Base-by-base conservation (phyloP, 2,329 filamentous ascomycete species). In the Fusarium longipes region DNA sequence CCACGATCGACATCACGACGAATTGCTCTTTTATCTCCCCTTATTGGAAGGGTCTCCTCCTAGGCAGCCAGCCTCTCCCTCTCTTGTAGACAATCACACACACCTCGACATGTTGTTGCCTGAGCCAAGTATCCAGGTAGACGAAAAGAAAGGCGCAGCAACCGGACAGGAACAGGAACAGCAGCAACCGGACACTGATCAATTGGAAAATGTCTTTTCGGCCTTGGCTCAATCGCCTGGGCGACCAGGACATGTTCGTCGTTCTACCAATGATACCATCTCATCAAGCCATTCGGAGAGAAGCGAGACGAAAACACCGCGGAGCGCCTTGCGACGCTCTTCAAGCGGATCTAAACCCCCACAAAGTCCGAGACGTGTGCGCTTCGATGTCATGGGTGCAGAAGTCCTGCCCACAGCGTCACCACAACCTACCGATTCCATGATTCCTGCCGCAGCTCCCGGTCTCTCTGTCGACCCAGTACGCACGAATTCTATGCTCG, bases 21-120 rank as follows among this genome's bases (percentile, higher is more conserved):
- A 89, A 68, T 84, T 90, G 66, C 77, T 90, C 60, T 90, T 90
- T 73, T 90, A 86, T 71, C 82, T 91, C 55, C 87, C 87, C 42
- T 79, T 90, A 55, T 82, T 90, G 54, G 87, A 89, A 67, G 80
- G 81, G 64, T 72, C 73, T 57, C 70, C 72, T 49, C 70, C 72
- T 45, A 60, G 65, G 55, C 64, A 70, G 42, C 71, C 73, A 36
- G 45, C 27, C 35, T 61, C 67, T 27, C 54, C 71, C 54, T 65
- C 65, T 35, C 48, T 68, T 38, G 54, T 70, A 54, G 57, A 55
- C 57, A 43, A 65, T 54, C 40, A 63, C 58, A 44, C 62, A 42
- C 57, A 63, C 44, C 65, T 54, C 65, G 58, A 62, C 33, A 63
- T 73, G 67, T 63, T 70, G 62, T 63, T 73, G 65, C 73, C 74